Evolutionary conservation across 768 basidiomycete species (phyloP).

Genomic region (Suillus subluteus): DNA sequence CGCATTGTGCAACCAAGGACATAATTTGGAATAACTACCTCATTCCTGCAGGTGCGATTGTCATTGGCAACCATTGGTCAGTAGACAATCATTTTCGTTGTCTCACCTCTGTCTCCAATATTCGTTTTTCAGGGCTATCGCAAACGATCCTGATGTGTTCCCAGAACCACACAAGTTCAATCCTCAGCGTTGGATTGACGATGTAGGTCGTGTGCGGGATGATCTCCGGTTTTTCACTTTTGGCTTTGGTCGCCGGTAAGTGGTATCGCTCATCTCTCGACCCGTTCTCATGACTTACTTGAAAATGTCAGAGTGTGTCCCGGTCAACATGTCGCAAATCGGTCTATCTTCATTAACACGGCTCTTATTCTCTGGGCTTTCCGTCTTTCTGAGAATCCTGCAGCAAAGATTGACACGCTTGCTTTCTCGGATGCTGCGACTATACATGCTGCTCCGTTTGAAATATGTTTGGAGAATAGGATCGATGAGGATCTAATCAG

Average conservation of each 20-base stretch:
- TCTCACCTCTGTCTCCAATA: not conserved
- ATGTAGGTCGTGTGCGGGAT: slow-evolving; percentile 27
- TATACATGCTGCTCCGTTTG: slow-evolving; percentile 60
- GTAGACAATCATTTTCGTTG: slow-evolving; percentile 5
- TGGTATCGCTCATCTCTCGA: not conserved
- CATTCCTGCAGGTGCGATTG: slow-evolving; percentile 44
- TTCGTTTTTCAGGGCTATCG: slow-evolving; percentile 40
- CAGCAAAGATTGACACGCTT: slow-evolving; percentile 57
- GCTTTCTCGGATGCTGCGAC: slow-evolving; percentile 65
- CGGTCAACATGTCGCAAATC: slow-evolving; percentile 47
- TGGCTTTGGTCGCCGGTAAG: slow-evolving; percentile 40
- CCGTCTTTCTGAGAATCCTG: slow-evolving; percentile 49
- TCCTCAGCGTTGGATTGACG: slow-evolving; percentile 53
- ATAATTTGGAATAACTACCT: slow-evolving; percentile 42
- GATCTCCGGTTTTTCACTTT: slow-evolving; percentile 36
- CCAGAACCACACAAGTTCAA: slow-evolving; percentile 58
- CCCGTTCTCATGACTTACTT: not conserved
- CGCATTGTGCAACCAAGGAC: slow-evolving; percentile 64
- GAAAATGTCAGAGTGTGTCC: slow-evolving; percentile 50
- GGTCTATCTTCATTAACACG: slow-evolving; percentile 63
- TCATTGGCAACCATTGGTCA: slow-evolving; percentile 44
- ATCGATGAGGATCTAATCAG: slow-evolving; percentile 15
- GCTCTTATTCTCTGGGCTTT: slow-evolving; percentile 68
- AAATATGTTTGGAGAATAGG: slow-evolving; percentile 54
- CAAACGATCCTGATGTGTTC: slow-evolving; percentile 55